These are phyloP conservation scores for Venturia effusa DNA, from an alignment of 2,329 filamentous ascomycete species.

Conservation along the genomic window DNA sequence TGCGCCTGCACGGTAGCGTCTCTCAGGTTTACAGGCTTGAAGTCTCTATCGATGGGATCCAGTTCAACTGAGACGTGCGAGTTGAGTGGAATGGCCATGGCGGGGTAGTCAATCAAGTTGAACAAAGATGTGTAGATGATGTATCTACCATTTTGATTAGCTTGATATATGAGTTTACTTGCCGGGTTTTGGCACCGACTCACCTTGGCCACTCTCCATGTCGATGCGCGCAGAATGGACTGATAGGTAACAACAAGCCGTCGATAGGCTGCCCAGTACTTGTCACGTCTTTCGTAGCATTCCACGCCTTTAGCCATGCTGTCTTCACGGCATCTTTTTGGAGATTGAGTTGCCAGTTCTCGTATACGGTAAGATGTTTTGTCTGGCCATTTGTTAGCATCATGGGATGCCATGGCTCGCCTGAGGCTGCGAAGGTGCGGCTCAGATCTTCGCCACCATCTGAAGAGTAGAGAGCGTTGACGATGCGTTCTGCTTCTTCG, in stretches of 20 bases:
- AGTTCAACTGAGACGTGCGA: neutral
- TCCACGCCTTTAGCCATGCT: conserved; percentile 1
- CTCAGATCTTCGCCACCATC: neutral
- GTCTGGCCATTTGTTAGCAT: neutral
- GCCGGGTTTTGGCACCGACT: no score
- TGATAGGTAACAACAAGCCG: neutral
- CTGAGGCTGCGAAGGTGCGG: neutral
- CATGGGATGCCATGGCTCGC: neutral
- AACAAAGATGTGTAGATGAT: conserved; percentile 5
- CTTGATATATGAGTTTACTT: neutral
- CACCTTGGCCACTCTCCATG: conserved; percentile 1
- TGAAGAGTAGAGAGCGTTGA: neutral
- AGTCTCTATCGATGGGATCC: neutral
- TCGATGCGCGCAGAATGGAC: neutral
- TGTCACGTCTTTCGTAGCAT: neutral
- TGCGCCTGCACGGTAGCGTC: neutral
- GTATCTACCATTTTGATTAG: neutral
- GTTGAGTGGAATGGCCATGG: neutral
- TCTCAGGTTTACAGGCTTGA: neutral
- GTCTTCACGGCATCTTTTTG: neutral
- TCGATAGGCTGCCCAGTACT: conserved; percentile 7
- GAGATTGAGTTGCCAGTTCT: neutral
- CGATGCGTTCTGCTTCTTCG: neutral
- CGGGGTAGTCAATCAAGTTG: conserved; percentile 5
- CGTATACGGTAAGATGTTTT: neutral